phyloP scores from a whole-genome alignment of 768 basidiomycete genomes.

The Boletellus sp. region DNA sequence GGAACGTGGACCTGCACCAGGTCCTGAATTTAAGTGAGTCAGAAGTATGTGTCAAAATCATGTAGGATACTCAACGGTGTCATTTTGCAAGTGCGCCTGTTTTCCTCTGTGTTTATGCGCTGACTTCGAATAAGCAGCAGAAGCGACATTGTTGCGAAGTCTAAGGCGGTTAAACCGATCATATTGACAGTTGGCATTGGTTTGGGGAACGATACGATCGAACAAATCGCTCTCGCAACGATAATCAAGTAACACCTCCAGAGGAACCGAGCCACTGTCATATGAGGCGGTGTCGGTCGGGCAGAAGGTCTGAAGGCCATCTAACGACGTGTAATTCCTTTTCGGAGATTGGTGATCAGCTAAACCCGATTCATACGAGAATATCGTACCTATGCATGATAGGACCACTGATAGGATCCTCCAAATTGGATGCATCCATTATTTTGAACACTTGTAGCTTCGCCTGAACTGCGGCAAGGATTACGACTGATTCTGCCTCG shows the following conservation, averaged over 20 bases:
- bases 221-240: constrained; percentile 79
- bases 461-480: constrained; percentile 76
- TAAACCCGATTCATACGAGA: background rate
- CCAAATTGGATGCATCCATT: constrained; percentile 71
- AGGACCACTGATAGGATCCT: constrained; percentile 81
- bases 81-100: constrained; percentile 52
- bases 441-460: constrained; percentile 76
- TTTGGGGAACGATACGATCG: constrained; percentile 87
- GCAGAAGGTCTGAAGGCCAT: constrained; percentile 84
- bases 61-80: constrained; percentile 47
- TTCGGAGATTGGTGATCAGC: constrained; percentile 2
- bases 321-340: constrained; percentile 76
- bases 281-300: constrained; percentile 48
- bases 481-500: constrained; percentile 51
- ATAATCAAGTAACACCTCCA: constrained; percentile 85
- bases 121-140: constrained; percentile 43
- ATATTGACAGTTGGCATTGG: constrained; percentile 79
- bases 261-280: constrained; percentile 64
- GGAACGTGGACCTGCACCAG: constrained; percentile 78
- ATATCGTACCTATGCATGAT: constrained; percentile 73
- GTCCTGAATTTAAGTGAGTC: constrained; percentile 49
- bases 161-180: constrained; percentile 95
- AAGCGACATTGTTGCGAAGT: constrained; percentile 66
- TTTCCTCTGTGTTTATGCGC: constrained; percentile 25
- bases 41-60: constrained; percentile 3